Percentiles rank a stretch among this genome's conserved stretches.
phyloP scores from a whole-genome alignment of 2,329 filamentous ascomycete genomes.

The Diplocarpon mali region DNA sequence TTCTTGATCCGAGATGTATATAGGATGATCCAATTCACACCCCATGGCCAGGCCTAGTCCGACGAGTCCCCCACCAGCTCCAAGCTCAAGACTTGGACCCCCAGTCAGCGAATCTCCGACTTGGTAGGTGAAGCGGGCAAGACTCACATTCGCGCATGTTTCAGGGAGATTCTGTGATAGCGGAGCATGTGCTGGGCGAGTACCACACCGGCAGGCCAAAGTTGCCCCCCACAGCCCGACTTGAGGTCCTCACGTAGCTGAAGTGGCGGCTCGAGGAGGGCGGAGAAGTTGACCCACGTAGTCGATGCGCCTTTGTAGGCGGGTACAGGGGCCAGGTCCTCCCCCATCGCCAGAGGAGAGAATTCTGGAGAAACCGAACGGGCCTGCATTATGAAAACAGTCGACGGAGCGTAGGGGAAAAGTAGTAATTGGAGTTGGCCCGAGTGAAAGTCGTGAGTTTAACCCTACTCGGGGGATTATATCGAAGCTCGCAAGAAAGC shows the following conservation, averaged over 20 bases:
- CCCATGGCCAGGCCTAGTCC: slow-evolving; percentile 51
- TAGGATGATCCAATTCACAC: slow-evolving; percentile 40
- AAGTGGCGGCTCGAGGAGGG: slow-evolving; percentile 59
- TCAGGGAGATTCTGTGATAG: slow-evolving; percentile 53
- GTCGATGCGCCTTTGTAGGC: slow-evolving; percentile 44
- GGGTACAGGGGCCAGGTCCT: slow-evolving; percentile 48
- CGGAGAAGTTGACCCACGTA: slow-evolving; percentile 53
- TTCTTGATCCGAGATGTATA: slow-evolving; percentile 78
- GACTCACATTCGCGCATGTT: slow-evolving; percentile 57
- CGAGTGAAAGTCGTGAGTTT: too few species aligned
- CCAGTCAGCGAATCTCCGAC: slow-evolving; percentile 3
- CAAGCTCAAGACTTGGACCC: slow-evolving; percentile 65
- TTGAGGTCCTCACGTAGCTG: slow-evolving; percentile 75
- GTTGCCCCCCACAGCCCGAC: slow-evolving; percentile 81
- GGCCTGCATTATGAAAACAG: slow-evolving; percentile 15
- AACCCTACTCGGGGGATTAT: too few species aligned
- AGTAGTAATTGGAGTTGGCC: background rate
- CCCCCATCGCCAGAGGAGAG: slow-evolving; percentile 33
- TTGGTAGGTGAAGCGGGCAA: background rate
- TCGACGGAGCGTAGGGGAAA: background rate
- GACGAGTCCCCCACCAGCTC: slow-evolving; percentile 82
- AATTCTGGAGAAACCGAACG: slow-evolving; percentile 25
- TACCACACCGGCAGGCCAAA: slow-evolving; percentile 91
- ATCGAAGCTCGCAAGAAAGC: too few species aligned
- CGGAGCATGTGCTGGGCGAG: slow-evolving; percentile 77